phyloP scores from a whole-genome alignment of 2,329 filamentous ascomycete species.

The Colletotrichum paranaense region DNA sequence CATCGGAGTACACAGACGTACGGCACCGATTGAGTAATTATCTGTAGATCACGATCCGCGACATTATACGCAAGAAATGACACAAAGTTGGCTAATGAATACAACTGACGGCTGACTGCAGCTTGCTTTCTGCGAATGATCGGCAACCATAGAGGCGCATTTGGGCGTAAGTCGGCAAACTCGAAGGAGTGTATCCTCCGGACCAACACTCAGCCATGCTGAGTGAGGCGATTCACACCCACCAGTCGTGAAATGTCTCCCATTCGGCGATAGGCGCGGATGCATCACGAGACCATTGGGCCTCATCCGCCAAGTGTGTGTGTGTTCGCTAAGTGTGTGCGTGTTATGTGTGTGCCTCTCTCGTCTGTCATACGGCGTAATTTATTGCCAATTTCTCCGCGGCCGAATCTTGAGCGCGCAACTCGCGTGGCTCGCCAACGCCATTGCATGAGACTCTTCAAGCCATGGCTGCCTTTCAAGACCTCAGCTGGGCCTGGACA shows the following conservation, averaged over 20 bases:
- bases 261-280: neutral
- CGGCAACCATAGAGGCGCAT: neutral
- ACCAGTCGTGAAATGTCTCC: neutral
- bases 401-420: neutral
- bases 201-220: neutral
- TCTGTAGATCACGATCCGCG: neutral
- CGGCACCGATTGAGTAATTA: neutral
- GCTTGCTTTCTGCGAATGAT: neutral
- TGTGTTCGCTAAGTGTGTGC: too few species aligned
- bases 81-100: neutral
- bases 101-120: slow-evolving; percentile 13
- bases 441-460: neutral
- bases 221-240: neutral
- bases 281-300: neutral
- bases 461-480: slow-evolving; percentile 5
- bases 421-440: slow-evolving; percentile 1
- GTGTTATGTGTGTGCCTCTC: too few species aligned
- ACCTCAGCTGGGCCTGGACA: neutral
- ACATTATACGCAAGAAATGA: neutral
- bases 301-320: neutral
- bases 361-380: slow-evolving; percentile 1
- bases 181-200: neutral
- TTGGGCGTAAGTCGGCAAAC: neutral
- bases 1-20: neutral
- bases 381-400: neutral